Evolutionary conservation across 2,329 filamentous ascomycete genomes (phyloP), one percentile per base, ranked within the genome.

Genomic region (Sporothrix euskadiensis): DNA sequence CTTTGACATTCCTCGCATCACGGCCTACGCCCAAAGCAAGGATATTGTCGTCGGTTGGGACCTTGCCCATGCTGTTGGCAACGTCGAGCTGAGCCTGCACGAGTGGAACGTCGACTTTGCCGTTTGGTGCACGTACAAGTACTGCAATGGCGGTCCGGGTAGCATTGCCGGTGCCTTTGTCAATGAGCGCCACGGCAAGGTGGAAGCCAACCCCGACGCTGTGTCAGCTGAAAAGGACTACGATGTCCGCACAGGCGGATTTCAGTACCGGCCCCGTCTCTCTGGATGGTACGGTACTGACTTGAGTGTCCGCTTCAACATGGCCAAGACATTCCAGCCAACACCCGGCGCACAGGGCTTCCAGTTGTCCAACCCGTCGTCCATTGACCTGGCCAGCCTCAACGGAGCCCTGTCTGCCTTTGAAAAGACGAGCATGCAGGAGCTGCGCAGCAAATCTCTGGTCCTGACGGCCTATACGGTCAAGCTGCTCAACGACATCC

Each of bases 81-180:
- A 97, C 79, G 92, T 97, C 1, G 89, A 92, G 56, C 82, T 97
- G 22, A 83, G 85, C 73, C 85, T 97, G 26, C 94, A 97, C 81
- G 92, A 95, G 78, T 97, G 94, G 94, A 87, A 92, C 77, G 93
- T 97, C 47, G 94, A 97, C 81, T 97, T 97, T 78, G 94, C 94
- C 19, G 92, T 88, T 71, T 97, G 94, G 94, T 97, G 94, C 82
- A 94, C 91, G 22, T 97, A 97, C 86, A 97, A 97, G 83, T 97
- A 97, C 83, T 88, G 97, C 80, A 97, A 97, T 80, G 90, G 90
- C 35, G 94, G 94, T 0, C 93, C 94, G 0, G 94, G 94, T 4
- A 87, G 90, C 19, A 97, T 97, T 76, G 93, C 89, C 0, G 94
- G 91, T 0, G 84, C 91, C 0, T 97, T 94, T 77, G 91, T 97